Conservation (phyloP, 2,329 filamentous ascomycete species). For the Chaetomiaceae sp. region DNA sequence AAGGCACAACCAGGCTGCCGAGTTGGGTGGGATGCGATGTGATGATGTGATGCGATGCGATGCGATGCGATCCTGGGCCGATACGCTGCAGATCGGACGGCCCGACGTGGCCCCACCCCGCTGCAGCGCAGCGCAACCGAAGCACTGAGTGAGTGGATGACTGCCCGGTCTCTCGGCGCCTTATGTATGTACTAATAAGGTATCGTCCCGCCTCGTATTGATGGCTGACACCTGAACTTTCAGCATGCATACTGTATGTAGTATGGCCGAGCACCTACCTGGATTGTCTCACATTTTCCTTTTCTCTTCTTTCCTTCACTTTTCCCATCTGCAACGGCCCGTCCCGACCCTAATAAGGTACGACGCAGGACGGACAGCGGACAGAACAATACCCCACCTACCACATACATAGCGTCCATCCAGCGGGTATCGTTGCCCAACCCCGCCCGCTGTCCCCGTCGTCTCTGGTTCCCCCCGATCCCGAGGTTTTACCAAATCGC, state of each 20-base stretch:
- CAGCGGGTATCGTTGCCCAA: no score
- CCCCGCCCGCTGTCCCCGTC: no score
- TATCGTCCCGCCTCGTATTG: conserved; percentile 10
- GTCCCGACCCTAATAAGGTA: background rate
- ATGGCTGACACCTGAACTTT: background rate
- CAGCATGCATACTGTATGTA: conserved; percentile 19
- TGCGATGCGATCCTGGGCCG: no score
- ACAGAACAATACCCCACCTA: background rate
- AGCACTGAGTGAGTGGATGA: background rate
- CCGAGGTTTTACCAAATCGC: background rate
- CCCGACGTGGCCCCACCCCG: conserved; percentile 1
- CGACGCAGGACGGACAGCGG: no score
- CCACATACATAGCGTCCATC: no score
- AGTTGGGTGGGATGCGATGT: no score
- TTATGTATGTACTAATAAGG: no score
- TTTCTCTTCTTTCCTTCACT: background rate
- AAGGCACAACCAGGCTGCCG: no score
- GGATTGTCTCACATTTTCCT: background rate
- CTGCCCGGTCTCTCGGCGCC: conserved; percentile 9
- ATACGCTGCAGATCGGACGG: background rate
- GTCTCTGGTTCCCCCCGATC: background rate
- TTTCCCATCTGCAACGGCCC: background rate
- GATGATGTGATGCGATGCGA: no score
- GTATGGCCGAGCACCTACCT: background rate
- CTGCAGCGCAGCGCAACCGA: conserved; percentile 9